These are phyloP conservation scores for Macrocybe gigantea DNA, from an alignment of 768 basidiomycete genomes.

Conservation along the genomic window DNA sequence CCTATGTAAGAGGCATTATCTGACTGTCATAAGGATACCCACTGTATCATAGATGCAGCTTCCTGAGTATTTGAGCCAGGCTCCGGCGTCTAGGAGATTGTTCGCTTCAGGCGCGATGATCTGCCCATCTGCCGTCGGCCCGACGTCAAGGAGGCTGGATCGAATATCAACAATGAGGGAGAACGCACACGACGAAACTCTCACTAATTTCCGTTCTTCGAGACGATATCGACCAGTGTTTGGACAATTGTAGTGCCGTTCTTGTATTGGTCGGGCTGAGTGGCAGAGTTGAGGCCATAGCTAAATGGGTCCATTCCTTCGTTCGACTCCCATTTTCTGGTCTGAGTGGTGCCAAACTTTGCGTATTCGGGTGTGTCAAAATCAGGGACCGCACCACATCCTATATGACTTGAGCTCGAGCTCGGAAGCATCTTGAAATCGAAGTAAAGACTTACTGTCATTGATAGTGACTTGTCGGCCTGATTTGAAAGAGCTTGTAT, in stretches of 20 bases:
- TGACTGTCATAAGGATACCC: conserved; percentile 8
- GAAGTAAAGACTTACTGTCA: conserved; percentile 18
- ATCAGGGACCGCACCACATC: conserved; percentile 44
- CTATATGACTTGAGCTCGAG: conserved; percentile 13
- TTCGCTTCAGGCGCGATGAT: conserved; percentile 43
- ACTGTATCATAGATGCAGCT: conserved; percentile 50
- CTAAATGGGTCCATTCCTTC: conserved; percentile 54
- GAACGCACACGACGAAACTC: conserved; percentile 7
- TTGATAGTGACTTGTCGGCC: conserved; percentile 43
- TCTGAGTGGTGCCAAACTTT: conserved; percentile 38
- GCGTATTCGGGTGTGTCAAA: conserved; percentile 54
- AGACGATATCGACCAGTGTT: conserved; percentile 49
- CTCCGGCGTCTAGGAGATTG: conserved; percentile 43
- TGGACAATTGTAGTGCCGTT: conserved; percentile 43
- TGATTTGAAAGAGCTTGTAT: conserved; percentile 30
- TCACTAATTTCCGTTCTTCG: conserved; percentile 60
- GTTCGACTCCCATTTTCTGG: conserved; percentile 48
- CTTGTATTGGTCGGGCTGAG: conserved; percentile 38
- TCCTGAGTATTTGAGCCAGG: conserved; percentile 45
- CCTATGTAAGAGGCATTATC: not conserved
- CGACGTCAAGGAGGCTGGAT: conserved; percentile 42
- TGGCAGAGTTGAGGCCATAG: conserved; percentile 42
- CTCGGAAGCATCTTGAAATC: not conserved
- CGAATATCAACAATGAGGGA: not conserved
- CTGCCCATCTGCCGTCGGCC: conserved; percentile 49